Base-by-base conservation (phyloP, 1,284 basidiomycete species). In the Acaromyces ingoldii region DNA sequence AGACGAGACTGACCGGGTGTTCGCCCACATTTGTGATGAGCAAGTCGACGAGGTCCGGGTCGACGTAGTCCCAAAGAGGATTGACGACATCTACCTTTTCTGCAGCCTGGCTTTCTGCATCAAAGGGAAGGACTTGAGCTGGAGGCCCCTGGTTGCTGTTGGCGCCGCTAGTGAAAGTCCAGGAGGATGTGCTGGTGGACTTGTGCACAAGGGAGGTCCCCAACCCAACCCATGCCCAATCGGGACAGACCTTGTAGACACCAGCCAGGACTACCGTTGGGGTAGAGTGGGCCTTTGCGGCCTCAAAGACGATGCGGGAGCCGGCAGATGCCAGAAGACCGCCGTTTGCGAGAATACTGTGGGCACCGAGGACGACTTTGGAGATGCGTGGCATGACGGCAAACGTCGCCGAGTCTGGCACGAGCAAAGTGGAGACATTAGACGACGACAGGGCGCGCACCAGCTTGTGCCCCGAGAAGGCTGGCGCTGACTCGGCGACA, bases 351-450 rank as follows among this genome's bases (percentile, higher is more conserved):
- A 95, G 84, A 61, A 98, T 88, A 7, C 88, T 85, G 56, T 96
- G 93, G 6, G 91, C 88, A 42, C 90, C 90, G 44, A 96, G 82
- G 58, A 96, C 85, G 60, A 97, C 87, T 78, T 98, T 98, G 78
- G 91, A 95, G 49, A 96, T 89, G 57, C 93, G 85, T 3, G 93
- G 93, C 85, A 98, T 90, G 62, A 98, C 83, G 11, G 91, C 90
- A 75, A 89, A 95, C 74, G 97, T 86, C 34, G 89, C 89, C 15
- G 88, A 89, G 77, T 97, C 93, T 34, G 93, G 92, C 40, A 98
- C 86, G 47, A 98, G 86, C 73, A 97, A 87, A 17, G 91, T 92
- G 10, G 89, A 90, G 62, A 97, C 91, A 51, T 88, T 86, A 30
- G 42, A 28, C 19, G 42, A 45, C 21, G 84, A 81, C 58, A 84